Evolutionary conservation across 2,329 filamentous ascomycete species (phyloP).

Genomic region (Sclerotinia borealis): DNA sequence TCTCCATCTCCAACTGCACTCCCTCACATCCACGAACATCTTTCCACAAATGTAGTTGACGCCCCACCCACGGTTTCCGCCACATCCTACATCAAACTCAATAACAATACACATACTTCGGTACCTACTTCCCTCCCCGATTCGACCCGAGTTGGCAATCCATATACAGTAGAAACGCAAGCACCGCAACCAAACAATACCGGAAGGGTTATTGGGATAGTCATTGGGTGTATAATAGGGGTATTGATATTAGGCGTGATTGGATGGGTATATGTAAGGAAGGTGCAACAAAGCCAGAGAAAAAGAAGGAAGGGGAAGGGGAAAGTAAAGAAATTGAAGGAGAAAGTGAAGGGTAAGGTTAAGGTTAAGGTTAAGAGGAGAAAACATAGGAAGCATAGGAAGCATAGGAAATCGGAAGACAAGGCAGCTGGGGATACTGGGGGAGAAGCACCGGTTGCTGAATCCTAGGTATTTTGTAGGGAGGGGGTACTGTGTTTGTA

Average conservation of each 20-base stretch:
- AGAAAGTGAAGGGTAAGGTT: not conserved
- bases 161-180: not conserved
- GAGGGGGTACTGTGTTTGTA: not conserved
- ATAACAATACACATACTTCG: not conserved
- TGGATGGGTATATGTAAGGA: not conserved
- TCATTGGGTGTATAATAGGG: not conserved
- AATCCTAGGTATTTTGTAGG: not conserved
- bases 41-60: not conserved
- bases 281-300: not conserved
- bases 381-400: not conserved
- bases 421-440: not conserved
- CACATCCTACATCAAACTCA: not conserved
- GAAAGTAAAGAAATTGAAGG: not conserved
- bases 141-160: not conserved
- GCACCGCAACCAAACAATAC: not conserved
- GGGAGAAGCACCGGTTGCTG: not conserved
- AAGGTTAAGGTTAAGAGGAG: not conserved
- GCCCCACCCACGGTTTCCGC: not conserved
- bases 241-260: not conserved
- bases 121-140: not conserved
- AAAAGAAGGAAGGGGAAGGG: not conserved
- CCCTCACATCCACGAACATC: not conserved
- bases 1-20: not conserved
- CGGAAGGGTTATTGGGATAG: not conserved
- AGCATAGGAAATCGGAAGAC: not conserved